Evolutionary conservation across 345 rosid species (phyloP).

Genomic region (Salix caprea): DNA sequence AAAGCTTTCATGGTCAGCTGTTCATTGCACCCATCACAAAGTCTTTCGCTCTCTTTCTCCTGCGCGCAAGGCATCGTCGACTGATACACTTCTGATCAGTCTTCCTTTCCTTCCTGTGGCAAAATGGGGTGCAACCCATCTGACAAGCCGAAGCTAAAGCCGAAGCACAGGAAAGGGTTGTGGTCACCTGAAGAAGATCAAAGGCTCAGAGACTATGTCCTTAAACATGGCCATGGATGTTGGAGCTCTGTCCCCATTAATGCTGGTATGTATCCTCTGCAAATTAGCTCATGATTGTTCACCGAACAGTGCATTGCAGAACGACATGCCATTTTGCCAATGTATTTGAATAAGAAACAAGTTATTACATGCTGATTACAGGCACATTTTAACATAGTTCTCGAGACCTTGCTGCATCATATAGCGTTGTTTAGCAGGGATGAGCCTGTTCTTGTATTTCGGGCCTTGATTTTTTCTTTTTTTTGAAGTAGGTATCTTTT

Average conservation of each 20-base stretch:
- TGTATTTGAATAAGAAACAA: not conserved
- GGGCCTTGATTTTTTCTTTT: not conserved
- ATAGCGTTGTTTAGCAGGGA: not conserved
- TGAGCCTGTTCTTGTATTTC: not conserved
- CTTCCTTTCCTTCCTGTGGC: not conserved
- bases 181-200: slow-evolving; percentile 99
- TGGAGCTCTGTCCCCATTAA: slow-evolving; percentile 86
- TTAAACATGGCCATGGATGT: slow-evolving; percentile 68
- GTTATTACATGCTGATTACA: not conserved
- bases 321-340: not conserved
- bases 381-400: not conserved
- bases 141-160: slow-evolving; percentile 49
- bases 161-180: slow-evolving; percentile 64
- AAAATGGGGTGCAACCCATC: slow-evolving; percentile 42
- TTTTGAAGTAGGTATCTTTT: not conserved
- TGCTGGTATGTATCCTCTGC: slow-evolving; percentile 49
- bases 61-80: not conserved
- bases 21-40: slow-evolving; percentile 22
- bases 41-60: slow-evolving; percentile 14
- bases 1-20: slow-evolving; percentile 26
- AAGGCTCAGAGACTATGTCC: slow-evolving; percentile 54
- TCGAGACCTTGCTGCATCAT: not conserved
- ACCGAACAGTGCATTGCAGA: not conserved
- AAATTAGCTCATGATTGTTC: not conserved
- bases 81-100: too few species aligned